A percentile compares a stretch with the other conserved stretches of the same genome.
phyloP scores from a whole-genome alignment of 1,284 basidiomycete genomes.

The Mycena sp. region DNA sequence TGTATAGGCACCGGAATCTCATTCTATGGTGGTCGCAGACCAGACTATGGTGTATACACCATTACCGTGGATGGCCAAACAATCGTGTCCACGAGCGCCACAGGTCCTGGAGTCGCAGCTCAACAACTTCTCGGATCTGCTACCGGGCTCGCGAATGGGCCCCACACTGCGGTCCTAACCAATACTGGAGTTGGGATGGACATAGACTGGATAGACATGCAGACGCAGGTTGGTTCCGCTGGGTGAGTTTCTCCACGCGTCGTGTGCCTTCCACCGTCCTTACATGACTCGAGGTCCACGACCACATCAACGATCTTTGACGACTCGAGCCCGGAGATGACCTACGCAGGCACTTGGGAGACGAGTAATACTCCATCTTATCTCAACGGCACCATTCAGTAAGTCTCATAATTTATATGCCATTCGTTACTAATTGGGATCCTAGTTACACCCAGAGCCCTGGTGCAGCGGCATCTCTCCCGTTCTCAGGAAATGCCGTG shows the following conservation, averaged over 20 bases:
- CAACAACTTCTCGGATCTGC: conserved; percentile 55
- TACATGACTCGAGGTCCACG: conserved; percentile 36
- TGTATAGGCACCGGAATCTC: conserved; percentile 60
- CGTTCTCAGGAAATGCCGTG: conserved; percentile 60
- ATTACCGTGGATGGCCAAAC: conserved; percentile 57
- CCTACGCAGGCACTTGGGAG: conserved; percentile 54
- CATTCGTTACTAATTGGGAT: conserved; percentile 13
- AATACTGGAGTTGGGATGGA: conserved; percentile 57
- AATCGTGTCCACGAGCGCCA: conserved; percentile 44
- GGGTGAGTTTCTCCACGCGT: conserved; percentile 43
- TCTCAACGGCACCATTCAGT: conserved; percentile 54
- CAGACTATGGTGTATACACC: conserved; percentile 59
- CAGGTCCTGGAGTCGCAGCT: conserved; percentile 38
- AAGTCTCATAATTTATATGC: conserved; percentile 21
- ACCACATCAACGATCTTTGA: conserved; percentile 47
- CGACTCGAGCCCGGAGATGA: conserved; percentile 49
- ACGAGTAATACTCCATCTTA: conserved; percentile 42
- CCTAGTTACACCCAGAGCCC: conserved; percentile 52
- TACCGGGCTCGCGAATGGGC: conserved; percentile 51
- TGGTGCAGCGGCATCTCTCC: conserved; percentile 52
- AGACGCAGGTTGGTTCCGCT: conserved; percentile 49
- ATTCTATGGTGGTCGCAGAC: conserved; percentile 56
- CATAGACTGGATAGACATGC: conserved; percentile 57
- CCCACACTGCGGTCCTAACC: conserved; percentile 57
- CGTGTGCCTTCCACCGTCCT: neutral